A percentile compares a stretch with the other conserved stretches of the same genome.
phyloP scores from a whole-genome alignment of 495 filamentous ascomycete species.

The Apiosordaria backusii region DNA sequence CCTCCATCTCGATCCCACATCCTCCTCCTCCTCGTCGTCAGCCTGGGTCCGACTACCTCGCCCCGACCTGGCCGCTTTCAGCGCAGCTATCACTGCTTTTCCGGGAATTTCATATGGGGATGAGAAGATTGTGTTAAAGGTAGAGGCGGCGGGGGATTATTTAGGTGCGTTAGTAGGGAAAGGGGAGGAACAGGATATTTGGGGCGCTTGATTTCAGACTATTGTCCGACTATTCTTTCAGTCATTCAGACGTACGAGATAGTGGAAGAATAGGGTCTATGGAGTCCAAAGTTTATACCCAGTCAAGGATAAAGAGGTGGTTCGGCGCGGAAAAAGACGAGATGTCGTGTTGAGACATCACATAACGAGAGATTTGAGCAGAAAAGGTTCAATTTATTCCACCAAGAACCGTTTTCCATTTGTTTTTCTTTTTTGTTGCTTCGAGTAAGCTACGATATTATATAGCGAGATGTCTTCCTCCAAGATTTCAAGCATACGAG shows the following conservation, averaged over 20 bases:
- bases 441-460: background rate
- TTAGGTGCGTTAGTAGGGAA: slow-evolving; percentile 41
- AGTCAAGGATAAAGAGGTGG: too few species aligned
- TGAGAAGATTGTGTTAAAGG: slow-evolving; percentile 31
- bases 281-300: too few species aligned
- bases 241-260: too few species aligned
- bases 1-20: slow-evolving; percentile 56
- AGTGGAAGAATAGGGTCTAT: too few species aligned
- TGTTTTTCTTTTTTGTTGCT: background rate
- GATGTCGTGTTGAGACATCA: too few species aligned
- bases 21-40: slow-evolving; percentile 24
- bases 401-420: background rate
- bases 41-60: slow-evolving; percentile 75
- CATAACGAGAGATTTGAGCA: too few species aligned
- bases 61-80: slow-evolving; percentile 56
- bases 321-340: too few species aligned
- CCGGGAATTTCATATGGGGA: slow-evolving; percentile 49
- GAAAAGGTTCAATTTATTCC: too few species aligned
- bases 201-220: slow-evolving; percentile 31
- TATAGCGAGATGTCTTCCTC: background rate
- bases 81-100: slow-evolving; percentile 63
- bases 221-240: too few species aligned
- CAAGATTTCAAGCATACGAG: too few species aligned
- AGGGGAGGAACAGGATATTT: slow-evolving; percentile 37
- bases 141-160: slow-evolving; percentile 45